A percentile compares a stretch with the other conserved stretches of the same genome.
phyloP scores from a whole-genome alignment of 192 early-diverging fungal genomes.

The Lunasporangiospora selenospora region DNA sequence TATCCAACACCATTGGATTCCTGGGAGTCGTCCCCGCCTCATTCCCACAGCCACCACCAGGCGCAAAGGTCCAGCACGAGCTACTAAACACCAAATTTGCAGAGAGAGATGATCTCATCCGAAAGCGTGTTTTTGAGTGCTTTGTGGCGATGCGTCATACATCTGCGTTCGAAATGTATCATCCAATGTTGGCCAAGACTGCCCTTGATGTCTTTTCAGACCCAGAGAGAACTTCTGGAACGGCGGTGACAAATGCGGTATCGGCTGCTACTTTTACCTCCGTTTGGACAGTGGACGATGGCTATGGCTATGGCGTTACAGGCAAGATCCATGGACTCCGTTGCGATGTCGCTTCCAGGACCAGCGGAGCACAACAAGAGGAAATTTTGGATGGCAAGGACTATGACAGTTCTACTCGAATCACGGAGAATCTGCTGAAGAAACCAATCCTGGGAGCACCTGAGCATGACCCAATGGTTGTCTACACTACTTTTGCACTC shows the following conservation, averaged over 20 bases:
- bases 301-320: slow-evolving; percentile 63
- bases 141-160: slow-evolving; percentile 65
- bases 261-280: slow-evolving; percentile 55
- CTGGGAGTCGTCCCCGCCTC: slow-evolving; percentile 56
- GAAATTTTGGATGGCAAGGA: slow-evolving; percentile 51
- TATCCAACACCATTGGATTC: slow-evolving; percentile 78
- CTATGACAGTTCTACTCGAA: slow-evolving; percentile 32
- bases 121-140: slow-evolving; percentile 75
- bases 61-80: slow-evolving; percentile 35
- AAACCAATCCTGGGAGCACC: slow-evolving; percentile 61
- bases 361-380: slow-evolving; percentile 48
- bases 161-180: slow-evolving; percentile 60
- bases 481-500: slow-evolving; percentile 54
- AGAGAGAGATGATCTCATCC: slow-evolving; percentile 66
- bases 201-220: slow-evolving; percentile 58
- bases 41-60: slow-evolving; percentile 47
- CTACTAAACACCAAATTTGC: slow-evolving; percentile 52
- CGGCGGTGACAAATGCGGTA: slow-evolving; percentile 52
- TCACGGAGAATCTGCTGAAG: slow-evolving; percentile 57
- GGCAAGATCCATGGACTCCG: slow-evolving; percentile 58
- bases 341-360: slow-evolving; percentile 48
- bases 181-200: slow-evolving; percentile 52
- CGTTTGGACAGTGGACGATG: slow-evolving; percentile 63
- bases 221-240: slow-evolving; percentile 59
- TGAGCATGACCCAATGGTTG: slow-evolving; percentile 68